phyloP scores from a whole-genome alignment of 1,284 basidiomycete species.

The Ceratobasidium sp. region DNA sequence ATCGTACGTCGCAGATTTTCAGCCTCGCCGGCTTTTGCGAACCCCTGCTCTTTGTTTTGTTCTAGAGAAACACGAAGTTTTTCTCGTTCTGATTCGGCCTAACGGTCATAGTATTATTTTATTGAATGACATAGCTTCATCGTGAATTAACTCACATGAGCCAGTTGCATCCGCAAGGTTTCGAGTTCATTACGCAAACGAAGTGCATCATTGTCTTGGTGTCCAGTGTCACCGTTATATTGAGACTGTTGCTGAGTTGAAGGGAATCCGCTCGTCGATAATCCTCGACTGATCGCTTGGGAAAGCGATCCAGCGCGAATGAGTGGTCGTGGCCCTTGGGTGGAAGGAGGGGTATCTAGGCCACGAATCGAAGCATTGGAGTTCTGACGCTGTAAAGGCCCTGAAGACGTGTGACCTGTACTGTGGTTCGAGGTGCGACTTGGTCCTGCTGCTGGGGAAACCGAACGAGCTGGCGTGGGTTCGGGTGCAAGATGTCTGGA shows the following conservation, averaged over 20 bases:
- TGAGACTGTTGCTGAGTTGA: neutral
- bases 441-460: neutral
- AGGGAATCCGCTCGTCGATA: neutral
- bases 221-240: neutral
- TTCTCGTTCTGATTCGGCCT: constrained; percentile 27
- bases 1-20: constrained; percentile 28
- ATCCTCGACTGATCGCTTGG: constrained; percentile 26
- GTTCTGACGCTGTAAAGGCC: constrained; percentile 14
- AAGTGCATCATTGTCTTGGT: neutral
- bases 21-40: constrained; percentile 24
- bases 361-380: constrained; percentile 3
- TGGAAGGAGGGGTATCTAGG: constrained; percentile 24
- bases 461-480: neutral
- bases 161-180: constrained; percentile 13
- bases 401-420: neutral
- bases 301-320: constrained; percentile 24
- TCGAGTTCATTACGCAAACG: constrained; percentile 5
- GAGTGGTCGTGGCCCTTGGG: constrained; percentile 15
- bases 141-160: constrained; percentile 5
- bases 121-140: too few relatives aligned
- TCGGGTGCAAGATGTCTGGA: neutral
- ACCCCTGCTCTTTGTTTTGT: constrained; percentile 15
- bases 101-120: neutral
- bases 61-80: constrained; percentile 10
- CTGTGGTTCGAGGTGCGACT: neutral